These are phyloP conservation scores for Typha latifolia DNA, from an alignment of 176 grass and related monocot species.

Conservation along the genomic window DNA sequence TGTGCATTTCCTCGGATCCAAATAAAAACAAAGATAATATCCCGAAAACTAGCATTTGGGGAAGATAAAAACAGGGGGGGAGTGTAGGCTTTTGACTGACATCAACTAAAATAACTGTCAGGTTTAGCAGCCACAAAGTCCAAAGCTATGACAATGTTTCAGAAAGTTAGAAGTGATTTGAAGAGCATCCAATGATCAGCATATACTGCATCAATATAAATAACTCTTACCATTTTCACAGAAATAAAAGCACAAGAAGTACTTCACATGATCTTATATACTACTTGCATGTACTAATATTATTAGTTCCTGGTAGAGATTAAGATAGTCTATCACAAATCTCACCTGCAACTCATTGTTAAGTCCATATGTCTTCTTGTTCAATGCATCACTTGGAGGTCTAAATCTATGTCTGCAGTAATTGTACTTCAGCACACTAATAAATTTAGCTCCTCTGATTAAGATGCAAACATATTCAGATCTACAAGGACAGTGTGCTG, in stretches of 20 bases:
- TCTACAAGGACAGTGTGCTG: no score
- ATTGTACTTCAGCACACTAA: background rate
- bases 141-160: background rate
- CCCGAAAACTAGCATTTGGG: background rate
- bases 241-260: background rate
- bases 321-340: background rate
- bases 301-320: background rate
- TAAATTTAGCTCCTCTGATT: background rate
- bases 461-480: background rate
- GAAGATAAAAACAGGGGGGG: background rate
- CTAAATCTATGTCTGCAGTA: background rate
- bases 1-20: constrained; percentile 1
- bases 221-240: background rate
- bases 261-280: background rate
- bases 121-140: background rate
- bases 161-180: background rate
- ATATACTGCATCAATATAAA: background rate
- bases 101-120: background rate
- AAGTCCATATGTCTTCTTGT: background rate
- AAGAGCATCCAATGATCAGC: background rate
- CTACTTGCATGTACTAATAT: no score
- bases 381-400: background rate
- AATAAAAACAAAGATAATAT: background rate
- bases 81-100: background rate
- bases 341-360: background rate